phyloP scores from a whole-genome alignment of 257 asterid genomes.

The Cinchona pubescens region DNA sequence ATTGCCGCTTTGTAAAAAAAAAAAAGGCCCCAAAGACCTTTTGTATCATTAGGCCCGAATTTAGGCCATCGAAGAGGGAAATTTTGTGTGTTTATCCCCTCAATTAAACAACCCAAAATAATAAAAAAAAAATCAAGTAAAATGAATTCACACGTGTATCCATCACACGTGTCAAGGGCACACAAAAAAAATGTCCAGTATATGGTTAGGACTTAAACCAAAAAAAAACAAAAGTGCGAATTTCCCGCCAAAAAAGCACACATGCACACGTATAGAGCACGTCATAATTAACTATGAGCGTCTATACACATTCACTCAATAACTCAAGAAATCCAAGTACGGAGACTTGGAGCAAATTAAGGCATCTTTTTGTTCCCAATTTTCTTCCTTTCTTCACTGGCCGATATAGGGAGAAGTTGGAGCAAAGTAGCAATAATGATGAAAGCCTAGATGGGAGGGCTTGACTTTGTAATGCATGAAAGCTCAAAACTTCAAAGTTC shows the following conservation, averaged over 20 bases:
- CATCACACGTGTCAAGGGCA: slow-evolving; percentile 35
- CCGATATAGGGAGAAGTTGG: slow-evolving; percentile 6
- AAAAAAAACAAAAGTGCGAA: slow-evolving; percentile 16
- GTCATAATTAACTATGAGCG: slow-evolving; percentile 23
- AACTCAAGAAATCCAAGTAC: neutral
- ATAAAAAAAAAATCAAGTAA: slow-evolving; percentile 6
- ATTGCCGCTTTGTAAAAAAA: slow-evolving; percentile 28
- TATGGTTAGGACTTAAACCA: slow-evolving; percentile 43
- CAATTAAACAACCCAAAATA: slow-evolving; percentile 10
- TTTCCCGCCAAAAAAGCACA: slow-evolving; percentile 70
- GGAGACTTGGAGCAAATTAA: neutral
- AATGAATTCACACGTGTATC: slow-evolving; percentile 42
- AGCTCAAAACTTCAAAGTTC: slow-evolving; percentile 32
- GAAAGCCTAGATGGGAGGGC: slow-evolving; percentile 29
- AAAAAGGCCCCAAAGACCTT: slow-evolving; percentile 91
- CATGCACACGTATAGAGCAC: slow-evolving; percentile 52
- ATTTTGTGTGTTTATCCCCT: neutral
- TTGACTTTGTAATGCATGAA: slow-evolving; percentile 32
- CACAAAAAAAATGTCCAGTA: slow-evolving; percentile 37
- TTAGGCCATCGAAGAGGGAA: slow-evolving; percentile 43
- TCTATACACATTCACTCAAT: slow-evolving; percentile 53
- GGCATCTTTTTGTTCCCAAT: neutral
- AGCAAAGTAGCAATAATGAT: slow-evolving; percentile 17
- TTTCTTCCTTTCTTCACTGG: neutral
- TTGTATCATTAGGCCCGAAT: slow-evolving; percentile 53